Percentiles rank a stretch among this genome's conserved stretches.
Conservation (phyloP, 169 alveolate genomes). For the Cryptosporidium tyzzeri region DNA sequence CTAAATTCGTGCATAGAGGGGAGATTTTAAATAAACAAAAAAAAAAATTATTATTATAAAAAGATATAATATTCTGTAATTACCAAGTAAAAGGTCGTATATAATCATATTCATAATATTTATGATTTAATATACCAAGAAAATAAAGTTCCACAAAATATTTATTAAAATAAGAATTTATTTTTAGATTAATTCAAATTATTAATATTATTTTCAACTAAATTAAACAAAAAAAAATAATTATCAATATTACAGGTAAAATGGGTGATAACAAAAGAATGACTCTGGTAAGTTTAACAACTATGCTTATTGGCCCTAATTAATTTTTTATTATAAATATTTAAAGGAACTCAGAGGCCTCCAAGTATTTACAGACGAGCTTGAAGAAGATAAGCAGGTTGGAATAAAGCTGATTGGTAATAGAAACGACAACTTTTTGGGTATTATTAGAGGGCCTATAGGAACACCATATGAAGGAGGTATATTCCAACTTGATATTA, state of each 20-base stretch:
- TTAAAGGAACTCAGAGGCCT: conserved; percentile 64
- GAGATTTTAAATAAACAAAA: too few relatives aligned
- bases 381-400: conserved; percentile 42
- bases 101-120: not conserved
- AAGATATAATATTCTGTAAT: not conserved
- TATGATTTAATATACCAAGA: not conserved
- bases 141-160: too few relatives aligned
- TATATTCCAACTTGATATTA: conserved; percentile 89
- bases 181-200: not conserved
- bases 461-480: conserved; percentile 97
- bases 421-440: conserved; percentile 33
- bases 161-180: not conserved
- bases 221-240: not conserved
- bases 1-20: not conserved
- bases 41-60: too few relatives aligned
- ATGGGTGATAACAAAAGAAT: conserved; percentile 46
- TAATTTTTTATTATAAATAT: not conserved
- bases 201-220: not conserved
- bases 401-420: conserved; percentile 39
- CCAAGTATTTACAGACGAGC: conserved; percentile 46
- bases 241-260: not conserved
- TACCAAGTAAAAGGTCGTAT: not conserved
- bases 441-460: conserved; percentile 65
- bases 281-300: conserved; percentile 52
- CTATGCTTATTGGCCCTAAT: not conserved